Conservation (phyloP, 768 basidiomycete genomes). For the Kwoniella europaea region DNA sequence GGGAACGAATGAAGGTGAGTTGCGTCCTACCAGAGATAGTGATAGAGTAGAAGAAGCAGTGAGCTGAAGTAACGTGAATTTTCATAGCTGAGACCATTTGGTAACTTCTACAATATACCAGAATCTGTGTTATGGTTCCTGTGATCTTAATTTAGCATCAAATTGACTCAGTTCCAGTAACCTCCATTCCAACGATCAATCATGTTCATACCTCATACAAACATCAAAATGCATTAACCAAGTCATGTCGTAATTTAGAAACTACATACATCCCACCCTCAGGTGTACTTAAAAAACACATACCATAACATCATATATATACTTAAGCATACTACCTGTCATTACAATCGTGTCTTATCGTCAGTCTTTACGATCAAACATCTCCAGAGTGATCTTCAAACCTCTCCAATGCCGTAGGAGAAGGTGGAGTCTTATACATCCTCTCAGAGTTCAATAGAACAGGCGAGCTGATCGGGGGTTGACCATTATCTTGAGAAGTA, state of each 20-base stretch:
- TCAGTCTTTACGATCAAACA: background rate
- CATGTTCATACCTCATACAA: background rate
- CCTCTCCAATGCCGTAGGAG: constrained; percentile 30
- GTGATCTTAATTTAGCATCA: background rate
- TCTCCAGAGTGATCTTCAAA: constrained; percentile 10
- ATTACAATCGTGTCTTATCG: background rate
- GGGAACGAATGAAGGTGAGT: constrained; percentile 52
- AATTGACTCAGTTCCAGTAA: too few relatives aligned
- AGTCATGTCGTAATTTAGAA: background rate
- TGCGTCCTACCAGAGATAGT: background rate
- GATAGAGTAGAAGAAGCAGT: too few relatives aligned
- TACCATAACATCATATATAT: background rate
- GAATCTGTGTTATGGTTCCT: background rate
- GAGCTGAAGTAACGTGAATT: background rate
- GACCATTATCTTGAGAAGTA: background rate
- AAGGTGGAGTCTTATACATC: constrained; percentile 38
- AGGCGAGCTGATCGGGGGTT: constrained; percentile 23
- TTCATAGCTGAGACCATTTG: constrained; percentile 6
- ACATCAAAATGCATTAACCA: background rate
- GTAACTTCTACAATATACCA: background rate
- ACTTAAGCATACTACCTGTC: background rate
- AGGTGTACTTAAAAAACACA: too few relatives aligned
- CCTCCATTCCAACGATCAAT: background rate
- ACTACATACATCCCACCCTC: too few relatives aligned
- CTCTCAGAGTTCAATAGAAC: constrained; percentile 38